A percentile compares a stretch with the other conserved stretches of the same genome.
Conservation (phyloP, 2,329 filamentous ascomycete genomes). For the Cladosporium colombiae region DNA sequence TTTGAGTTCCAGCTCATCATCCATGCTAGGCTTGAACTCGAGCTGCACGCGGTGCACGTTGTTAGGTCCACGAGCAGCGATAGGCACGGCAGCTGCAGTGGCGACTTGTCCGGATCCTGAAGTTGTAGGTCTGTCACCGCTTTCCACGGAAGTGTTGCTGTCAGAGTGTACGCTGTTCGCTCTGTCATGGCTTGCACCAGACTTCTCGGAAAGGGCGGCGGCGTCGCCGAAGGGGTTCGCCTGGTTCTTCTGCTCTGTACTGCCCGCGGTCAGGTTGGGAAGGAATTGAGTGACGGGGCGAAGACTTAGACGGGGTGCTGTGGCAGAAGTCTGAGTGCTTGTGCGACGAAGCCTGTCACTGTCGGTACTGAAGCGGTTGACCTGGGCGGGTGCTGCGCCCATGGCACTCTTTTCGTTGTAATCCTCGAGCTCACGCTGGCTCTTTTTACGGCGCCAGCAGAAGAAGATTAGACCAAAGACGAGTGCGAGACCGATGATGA, state of each 20-base stretch:
- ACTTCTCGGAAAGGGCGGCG: slow-evolving; percentile 30
- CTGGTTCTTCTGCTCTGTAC: slow-evolving; percentile 38
- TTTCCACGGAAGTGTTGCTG: slow-evolving; percentile 15
- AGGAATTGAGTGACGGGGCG: slow-evolving; percentile 83
- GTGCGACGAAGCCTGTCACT: slow-evolving; percentile 36
- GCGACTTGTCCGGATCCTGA: slow-evolving; percentile 33
- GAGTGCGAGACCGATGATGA: slow-evolving; percentile 68
- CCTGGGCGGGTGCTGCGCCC: slow-evolving; percentile 16
- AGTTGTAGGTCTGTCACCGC: slow-evolving; percentile 26
- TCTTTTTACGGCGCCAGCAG: slow-evolving; percentile 71
- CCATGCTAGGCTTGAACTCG: slow-evolving; percentile 89
- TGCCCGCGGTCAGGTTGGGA: slow-evolving; percentile 58
- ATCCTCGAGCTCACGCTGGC: slow-evolving; percentile 49
- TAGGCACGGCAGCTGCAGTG: slow-evolving; percentile 39
- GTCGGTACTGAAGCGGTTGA: slow-evolving; percentile 28
- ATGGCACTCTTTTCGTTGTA: slow-evolving; percentile 43
- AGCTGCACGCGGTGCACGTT: slow-evolving; percentile 91
- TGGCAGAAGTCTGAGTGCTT: slow-evolving; percentile 51
- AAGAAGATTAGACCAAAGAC: slow-evolving; percentile 71
- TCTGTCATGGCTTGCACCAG: slow-evolving; percentile 26
- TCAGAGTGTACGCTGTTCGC: slow-evolving; percentile 23
- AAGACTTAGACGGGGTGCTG: slow-evolving; percentile 78
- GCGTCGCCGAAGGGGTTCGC: slow-evolving; percentile 42
- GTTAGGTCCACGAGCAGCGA: slow-evolving; percentile 46
- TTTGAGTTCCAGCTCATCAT: slow-evolving; percentile 82